phyloP scores from a whole-genome alignment of 2,329 filamentous ascomycete species.

The Alternaria infectoria region DNA sequence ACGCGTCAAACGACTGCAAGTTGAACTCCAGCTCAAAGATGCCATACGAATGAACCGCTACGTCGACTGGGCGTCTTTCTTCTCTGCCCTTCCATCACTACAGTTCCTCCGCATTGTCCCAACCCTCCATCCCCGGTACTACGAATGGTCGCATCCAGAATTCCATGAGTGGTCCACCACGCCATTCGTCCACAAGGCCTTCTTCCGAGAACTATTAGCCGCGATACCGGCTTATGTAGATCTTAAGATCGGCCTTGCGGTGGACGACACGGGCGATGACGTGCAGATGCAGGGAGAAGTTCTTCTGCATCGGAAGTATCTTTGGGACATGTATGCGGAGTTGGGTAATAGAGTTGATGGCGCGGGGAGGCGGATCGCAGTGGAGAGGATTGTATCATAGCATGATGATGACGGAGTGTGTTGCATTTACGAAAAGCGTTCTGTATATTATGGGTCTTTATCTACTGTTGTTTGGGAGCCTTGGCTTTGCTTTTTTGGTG shows the following conservation, averaged over 20 bases:
- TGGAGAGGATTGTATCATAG: not conserved
- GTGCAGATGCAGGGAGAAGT: slow-evolving; percentile 24
- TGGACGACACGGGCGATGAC: slow-evolving; percentile 6
- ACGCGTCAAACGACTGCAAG: slow-evolving; percentile 31
- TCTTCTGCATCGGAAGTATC: slow-evolving; percentile 9
- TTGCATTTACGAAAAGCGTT: not conserved
- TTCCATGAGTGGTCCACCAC: slow-evolving; percentile 26
- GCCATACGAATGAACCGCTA: slow-evolving; percentile 40
- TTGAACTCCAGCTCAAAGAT: slow-evolving; percentile 41
- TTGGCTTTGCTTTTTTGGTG: not conserved
- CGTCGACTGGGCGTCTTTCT: slow-evolving; percentile 38
- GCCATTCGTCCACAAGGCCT: slow-evolving; percentile 38
- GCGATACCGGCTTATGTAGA: slow-evolving; percentile 25
- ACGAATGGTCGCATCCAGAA: slow-evolving; percentile 37
- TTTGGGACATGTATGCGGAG: slow-evolving; percentile 33
- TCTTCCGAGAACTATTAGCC: slow-evolving; percentile 34
- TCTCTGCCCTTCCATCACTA: slow-evolving; percentile 27
- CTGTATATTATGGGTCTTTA: not conserved
- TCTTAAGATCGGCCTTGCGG: slow-evolving; percentile 25
- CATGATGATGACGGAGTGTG: not conserved
- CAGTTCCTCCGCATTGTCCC: slow-evolving; percentile 34
- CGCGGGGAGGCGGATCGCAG: not conserved
- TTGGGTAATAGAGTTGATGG: slow-evolving; percentile 7
- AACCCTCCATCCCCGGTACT: slow-evolving; percentile 35
- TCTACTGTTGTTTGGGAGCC: not conserved